Evolutionary conservation across 345 rosid species (phyloP), one percentile per base, ranked within the genome.

Genomic region (Salix exigua): DNA sequence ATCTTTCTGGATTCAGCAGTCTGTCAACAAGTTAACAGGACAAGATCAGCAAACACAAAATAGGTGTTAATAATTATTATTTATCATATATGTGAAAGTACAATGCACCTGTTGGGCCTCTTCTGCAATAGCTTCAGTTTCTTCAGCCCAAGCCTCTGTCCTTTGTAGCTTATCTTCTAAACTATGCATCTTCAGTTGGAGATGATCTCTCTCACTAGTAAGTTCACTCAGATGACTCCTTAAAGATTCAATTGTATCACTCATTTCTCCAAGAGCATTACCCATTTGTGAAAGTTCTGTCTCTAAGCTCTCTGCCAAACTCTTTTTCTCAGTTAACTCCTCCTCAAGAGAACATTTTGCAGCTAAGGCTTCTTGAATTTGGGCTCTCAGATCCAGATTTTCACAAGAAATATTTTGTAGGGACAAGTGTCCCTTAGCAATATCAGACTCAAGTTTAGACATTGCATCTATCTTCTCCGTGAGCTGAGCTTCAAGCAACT

Each of bases 41-140:
- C 1, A 48, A 26, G 61, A 40, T 35, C 51, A 75, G 30, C 25
- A 72, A 73, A 72, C 25, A 75, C 17, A 1, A 75, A 70, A 21
- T 4, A 44, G 51, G 48, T n/a, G 21, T 21, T 9, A 70, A 23
- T 62, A 74, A 67, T 17, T 46, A 23, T 25, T 65, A 17, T 19
- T 70, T 18, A 42, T 10, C 21, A 73, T 72, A 37, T 33, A 26
- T 48, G 67, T 72, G 33, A 76, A 58, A 75, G 35, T 60, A 70
- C 60, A 77, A 53, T 28, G 74, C 85, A 93, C 98, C 93, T 86
- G 88, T 78, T 86, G 91, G 70, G 96, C 92, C 83, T 90, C 94
- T 68, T 71, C 30, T 72, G 94, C 90, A 83, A 85, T 83, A 77
- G 85, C 88, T 88, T 91, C 98, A 60, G 62, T 86, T 72, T 88